Evolutionary conservation across 148 eudicot genomes (phyloP), one percentile per base, ranked within the genome.

Genomic region (Camellia sinensis): DNA sequence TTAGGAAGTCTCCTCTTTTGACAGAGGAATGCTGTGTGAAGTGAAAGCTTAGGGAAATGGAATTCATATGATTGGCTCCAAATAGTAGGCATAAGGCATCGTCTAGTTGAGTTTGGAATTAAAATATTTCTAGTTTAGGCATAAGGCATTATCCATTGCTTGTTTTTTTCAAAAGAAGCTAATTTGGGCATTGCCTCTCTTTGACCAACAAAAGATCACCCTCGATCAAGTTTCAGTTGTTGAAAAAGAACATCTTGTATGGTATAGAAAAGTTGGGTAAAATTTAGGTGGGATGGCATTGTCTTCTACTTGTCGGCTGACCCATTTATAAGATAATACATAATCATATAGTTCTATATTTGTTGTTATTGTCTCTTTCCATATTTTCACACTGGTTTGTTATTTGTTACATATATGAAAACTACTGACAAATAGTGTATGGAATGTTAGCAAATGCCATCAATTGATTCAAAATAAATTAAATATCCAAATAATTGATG

Each of bases 251-350:
- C 2, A 12, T 2, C 0, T 75, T 43, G 57, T 62, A 14, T 62
- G 44, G 18, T 67, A 19, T 46, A 52, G 44, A 62, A 19, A 45
- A 60, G 37, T 75, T 60, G n/a, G 68, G 67, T 44, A 48, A 3
- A 44, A 44, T 75, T 63, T 48, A 60, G 67, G 70, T 76, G 67
- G 67, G 70, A 76, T 63, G n/a, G 48, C 29, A 63, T 77, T 77
- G 53, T 66, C 37, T 21, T 65, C 2, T 50, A 63, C 62, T 43
- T 14, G 19, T 45, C 43, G 50, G 64, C 19, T 60, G 57, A 52
- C 13, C 37, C 17, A 10, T 74, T 41, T 37, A 40, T 68, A 19
- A 37, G 65, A 71, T 15, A 40, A 59, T 12, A 46, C 63, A 53
- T 53, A 4, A n/a, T n/a, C n/a, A n/a, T n/a, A n/a, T 37, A 53